Evolutionary conservation across 2,329 filamentous ascomycete species (phyloP), one percentile per base, ranked within the genome.

Genomic region (Cladosporium halotolerans): DNA sequence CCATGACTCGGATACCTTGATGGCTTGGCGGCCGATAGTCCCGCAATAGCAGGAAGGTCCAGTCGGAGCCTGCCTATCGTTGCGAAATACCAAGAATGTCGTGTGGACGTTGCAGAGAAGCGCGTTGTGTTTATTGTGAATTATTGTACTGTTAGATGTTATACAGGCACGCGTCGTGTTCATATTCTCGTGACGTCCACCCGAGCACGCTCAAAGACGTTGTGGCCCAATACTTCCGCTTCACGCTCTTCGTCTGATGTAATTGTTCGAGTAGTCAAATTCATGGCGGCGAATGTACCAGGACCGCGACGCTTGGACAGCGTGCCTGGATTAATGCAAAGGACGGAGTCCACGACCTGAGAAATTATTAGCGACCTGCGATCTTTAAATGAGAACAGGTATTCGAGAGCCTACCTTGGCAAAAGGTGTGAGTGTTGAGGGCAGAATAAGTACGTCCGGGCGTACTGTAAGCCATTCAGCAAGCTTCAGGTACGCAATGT

Each of bases 241-340:
- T 75, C 76, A 32, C 73, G 75, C 57, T 86, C 83, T 34, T 80
- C 77, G 0, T 84, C 79, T 0, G 73, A 77, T 9, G 52, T 33
- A 40, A 86, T 60, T 5, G 70, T 70, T 11, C 85, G 81, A 2
- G 88, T 83, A 58, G 88, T 79, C 6, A 97, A 72, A 16, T 82
- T 82, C 77, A 99, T 80, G 47, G 85, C 83, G 1, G 89, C 88
- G 68, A 86, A 97, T 0, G 90, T 96, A 5, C 93, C 93, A 0
- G 91, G 79, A 1, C 85, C 90, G 55, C 83, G 84, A 53, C 88
- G 83, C 72, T 95, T 96, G 13, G 89, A 93, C 33, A 96, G 73
- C 46, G 83, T 85, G 4, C 93, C 92, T 0, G 93, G 92, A 68
- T 99, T 99, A 64, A 99, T 86, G 10, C 90, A 83, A 6, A 97